Conservation (phyloP, 2,329 filamentous ascomycete genomes). For the Colletotrichum cordylinicola region DNA sequence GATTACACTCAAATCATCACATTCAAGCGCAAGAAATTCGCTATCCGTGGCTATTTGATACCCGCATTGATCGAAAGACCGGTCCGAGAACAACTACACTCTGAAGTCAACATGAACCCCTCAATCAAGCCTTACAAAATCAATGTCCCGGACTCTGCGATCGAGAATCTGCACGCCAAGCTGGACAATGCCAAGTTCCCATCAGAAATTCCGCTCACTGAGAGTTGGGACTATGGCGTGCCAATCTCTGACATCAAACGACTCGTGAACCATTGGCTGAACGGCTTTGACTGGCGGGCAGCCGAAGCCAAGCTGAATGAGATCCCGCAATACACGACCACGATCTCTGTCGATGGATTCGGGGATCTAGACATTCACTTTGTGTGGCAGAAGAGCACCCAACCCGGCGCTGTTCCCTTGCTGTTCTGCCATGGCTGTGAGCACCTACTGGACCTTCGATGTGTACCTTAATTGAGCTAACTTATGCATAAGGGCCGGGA, state of each 20-base stretch:
- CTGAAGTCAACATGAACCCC: constrained; percentile 14
- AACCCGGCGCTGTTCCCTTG: constrained; percentile 63
- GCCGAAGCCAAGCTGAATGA: constrained; percentile 64
- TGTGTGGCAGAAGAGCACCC: constrained; percentile 60
- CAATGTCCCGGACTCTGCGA: constrained; percentile 33
- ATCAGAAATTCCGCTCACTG: constrained; percentile 34
- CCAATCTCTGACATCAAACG: constrained; percentile 37
- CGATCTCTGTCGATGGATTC: constrained; percentile 61
- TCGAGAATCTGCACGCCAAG: constrained; percentile 35
- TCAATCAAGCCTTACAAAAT: constrained; percentile 40
- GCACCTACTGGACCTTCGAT: background rate
- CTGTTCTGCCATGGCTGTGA: constrained; percentile 71
- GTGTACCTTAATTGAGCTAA: background rate
- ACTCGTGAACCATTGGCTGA: constrained; percentile 39
- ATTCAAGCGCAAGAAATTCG: background rate
- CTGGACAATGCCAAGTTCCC: constrained; percentile 35
- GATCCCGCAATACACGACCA: constrained; percentile 62
- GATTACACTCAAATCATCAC: background rate
- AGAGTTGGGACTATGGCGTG: constrained; percentile 37
- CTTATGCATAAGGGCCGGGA: constrained; percentile 56
- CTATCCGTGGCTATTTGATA: background rate
- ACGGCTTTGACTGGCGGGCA: constrained; percentile 67
- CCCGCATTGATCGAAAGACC: background rate
- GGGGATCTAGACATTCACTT: constrained; percentile 68
- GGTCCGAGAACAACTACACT: background rate